Base-by-base conservation (phyloP, 257 asterid genomes). In the Ocimum tenuiflorum region DNA sequence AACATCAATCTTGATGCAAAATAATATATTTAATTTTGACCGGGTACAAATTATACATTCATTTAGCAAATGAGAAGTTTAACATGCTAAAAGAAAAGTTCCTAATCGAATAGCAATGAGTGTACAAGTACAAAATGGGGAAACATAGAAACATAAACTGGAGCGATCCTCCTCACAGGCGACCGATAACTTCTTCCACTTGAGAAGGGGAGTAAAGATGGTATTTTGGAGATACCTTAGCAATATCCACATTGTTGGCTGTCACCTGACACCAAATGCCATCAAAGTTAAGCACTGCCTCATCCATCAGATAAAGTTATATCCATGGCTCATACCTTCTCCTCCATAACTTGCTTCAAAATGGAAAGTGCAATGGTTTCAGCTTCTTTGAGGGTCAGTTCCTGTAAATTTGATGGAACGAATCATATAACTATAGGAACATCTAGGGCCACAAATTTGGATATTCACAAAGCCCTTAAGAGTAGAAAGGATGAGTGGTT, bases 221-320 rank as follows among this genome's bases (percentile, higher is more conserved):
- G 79, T 88, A 91, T 1, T 84, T 80, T 38, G 97, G 95, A 0
- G 96, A 72, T 15, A 91, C 97, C 88, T 85, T 88, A 0, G 97
- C 91, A 60, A 91, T 91, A 45, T 91, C 96, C 8, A 91, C 97
- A 23, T 88, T 88, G 81, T 85, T 91, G 58, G 97, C 94, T 2
- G 95, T 88, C 63, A 91, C 96, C 97, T 91, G 83, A 51, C 12
- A 84, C 31, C 33, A 60, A 69, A 47, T 20, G 23, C 8, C 18
- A 8, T 18, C 12, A 5, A 38, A 18, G 43, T 54, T 47, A n/a
- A 72, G 41, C 45, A 1, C 3, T 27, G 31, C 3, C 4, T 2
- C 31, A 27, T 27, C 31, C 3, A n/a, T n/a, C n/a, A 27, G 31
- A 27, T 27, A 1, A 27, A 27, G 31, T 27, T 27, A 27, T 31